Evolutionary conservation across 495 filamentous ascomycete genomes (phyloP).

Genomic region (Oidiodendron maius): DNA sequence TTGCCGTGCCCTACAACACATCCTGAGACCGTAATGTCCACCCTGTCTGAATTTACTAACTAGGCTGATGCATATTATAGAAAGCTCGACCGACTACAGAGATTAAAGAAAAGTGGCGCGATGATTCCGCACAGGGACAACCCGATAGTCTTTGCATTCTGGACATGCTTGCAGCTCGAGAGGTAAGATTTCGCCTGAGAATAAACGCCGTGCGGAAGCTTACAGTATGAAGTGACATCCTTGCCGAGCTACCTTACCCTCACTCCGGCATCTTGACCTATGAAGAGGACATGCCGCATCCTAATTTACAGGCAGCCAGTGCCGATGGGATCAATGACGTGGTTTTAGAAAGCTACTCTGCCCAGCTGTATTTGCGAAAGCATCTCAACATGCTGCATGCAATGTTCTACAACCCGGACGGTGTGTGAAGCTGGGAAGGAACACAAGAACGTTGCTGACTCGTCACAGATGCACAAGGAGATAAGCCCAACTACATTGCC

Average conservation of each 20-base stretch:
- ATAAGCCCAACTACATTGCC: constrained; percentile 7
- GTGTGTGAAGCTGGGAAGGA: constrained; percentile 4
- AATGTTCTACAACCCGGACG: constrained; percentile 61
- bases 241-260: constrained; percentile 81
- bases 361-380: constrained; percentile 81
- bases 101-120: neutral
- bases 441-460: neutral
- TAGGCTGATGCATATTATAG: constrained; percentile 17
- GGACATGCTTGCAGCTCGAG: constrained; percentile 92
- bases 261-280: constrained; percentile 71
- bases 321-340: constrained; percentile 36
- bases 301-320: constrained; percentile 40
- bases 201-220: constrained; percentile 2
- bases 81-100: constrained; percentile 30
- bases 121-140: constrained; percentile 33
- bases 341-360: constrained; percentile 75
- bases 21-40: constrained; percentile 65
- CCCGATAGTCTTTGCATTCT: constrained; percentile 73
- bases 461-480: constrained; percentile 5
- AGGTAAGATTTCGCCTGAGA: constrained; percentile 46
- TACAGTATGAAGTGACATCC: constrained; percentile 61
- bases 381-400: constrained; percentile 79
- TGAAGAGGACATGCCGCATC: constrained; percentile 62
- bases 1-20: constrained; percentile 65
- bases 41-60: neutral